phyloP scores from a whole-genome alignment of 2,329 filamentous ascomycete genomes.

The Ceratocystis colombiana region DNA sequence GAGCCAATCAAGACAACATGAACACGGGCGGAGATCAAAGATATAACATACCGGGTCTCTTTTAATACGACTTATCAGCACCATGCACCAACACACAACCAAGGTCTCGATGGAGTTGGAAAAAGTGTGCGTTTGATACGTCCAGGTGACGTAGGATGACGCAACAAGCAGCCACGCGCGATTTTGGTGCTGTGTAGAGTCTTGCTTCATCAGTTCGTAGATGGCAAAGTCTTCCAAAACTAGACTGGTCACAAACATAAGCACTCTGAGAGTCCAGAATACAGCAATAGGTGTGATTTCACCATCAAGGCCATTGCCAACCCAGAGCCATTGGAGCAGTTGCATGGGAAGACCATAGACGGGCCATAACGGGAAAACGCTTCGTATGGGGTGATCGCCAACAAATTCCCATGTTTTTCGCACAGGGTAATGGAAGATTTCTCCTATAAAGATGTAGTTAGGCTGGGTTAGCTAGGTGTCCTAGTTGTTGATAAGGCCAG shows the following conservation, averaged over 20 bases:
- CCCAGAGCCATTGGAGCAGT: slow-evolving; percentile 83
- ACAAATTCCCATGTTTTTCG: slow-evolving; percentile 95
- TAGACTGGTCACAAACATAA: slow-evolving; percentile 94
- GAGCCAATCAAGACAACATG: neutral
- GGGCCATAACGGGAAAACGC: slow-evolving; percentile 92
- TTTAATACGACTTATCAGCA: slow-evolving; percentile 77
- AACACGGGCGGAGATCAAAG: neutral
- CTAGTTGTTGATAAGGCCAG: neutral
- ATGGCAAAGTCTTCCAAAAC: slow-evolving; percentile 97
- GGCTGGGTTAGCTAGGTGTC: slow-evolving; percentile 13
- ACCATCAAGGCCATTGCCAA: slow-evolving; percentile 51
- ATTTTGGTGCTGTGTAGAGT: slow-evolving; percentile 59
- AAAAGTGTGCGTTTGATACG: slow-evolving; percentile 95
- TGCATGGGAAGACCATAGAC: slow-evolving; percentile 92
- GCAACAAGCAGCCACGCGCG: slow-evolving; percentile 75
- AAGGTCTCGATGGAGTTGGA: slow-evolving; percentile 95
- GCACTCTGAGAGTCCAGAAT: slow-evolving; percentile 76
- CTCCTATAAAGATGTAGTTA: slow-evolving; percentile 44
- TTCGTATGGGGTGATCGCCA: slow-evolving; percentile 75
- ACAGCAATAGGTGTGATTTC: slow-evolving; percentile 73
- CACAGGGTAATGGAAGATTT: slow-evolving; percentile 85
- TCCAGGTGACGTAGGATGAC: slow-evolving; percentile 98
- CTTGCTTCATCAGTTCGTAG: slow-evolving; percentile 63
- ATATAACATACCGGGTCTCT: slow-evolving; percentile 56
- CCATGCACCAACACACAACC: slow-evolving; percentile 83